These are phyloP conservation scores for Pyrenula aspistea DNA, from an alignment of 495 filamentous ascomycete species.

Conservation along the genomic window DNA sequence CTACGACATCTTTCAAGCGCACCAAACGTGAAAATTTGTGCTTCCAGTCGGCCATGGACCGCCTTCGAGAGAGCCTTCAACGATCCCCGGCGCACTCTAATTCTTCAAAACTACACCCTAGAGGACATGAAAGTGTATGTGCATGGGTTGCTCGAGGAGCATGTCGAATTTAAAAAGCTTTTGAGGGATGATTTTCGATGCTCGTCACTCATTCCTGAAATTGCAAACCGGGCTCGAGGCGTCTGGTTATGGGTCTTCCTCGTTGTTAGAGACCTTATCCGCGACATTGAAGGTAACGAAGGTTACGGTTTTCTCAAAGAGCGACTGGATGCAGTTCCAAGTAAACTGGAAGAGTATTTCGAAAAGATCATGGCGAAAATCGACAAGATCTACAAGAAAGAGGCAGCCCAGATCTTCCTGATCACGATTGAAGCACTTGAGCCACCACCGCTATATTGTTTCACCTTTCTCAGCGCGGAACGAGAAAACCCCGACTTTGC, in stretches of 20 bases:
- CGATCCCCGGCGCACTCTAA: not conserved
- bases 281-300: not conserved
- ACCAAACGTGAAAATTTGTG: constrained; percentile 30
- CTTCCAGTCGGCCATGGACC: constrained; percentile 36
- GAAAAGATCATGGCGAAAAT: not conserved
- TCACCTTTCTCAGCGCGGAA: not conserved
- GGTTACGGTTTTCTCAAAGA: not conserved
- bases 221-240: constrained; percentile 20
- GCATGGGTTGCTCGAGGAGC: constrained; percentile 10
- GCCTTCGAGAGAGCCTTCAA: constrained; percentile 28
- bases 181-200: constrained; percentile 11
- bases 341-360: not conserved
- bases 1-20: not conserved
- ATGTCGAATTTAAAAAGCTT: constrained; percentile 17
- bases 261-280: not conserved
- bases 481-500: not conserved
- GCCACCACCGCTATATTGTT: not conserved
- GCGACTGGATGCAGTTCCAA: not conserved
- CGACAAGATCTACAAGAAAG: not conserved
- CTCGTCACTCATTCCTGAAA: constrained; percentile 2
- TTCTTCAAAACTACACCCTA: constrained; percentile 3
- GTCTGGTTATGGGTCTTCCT: constrained; percentile 27
- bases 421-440: not conserved
- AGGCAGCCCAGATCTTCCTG: not conserved
- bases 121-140: constrained; percentile 2